Evolutionary conservation across 495 filamentous ascomycete species (phyloP).

Genomic region (Tetracladium marchalianum): DNA sequence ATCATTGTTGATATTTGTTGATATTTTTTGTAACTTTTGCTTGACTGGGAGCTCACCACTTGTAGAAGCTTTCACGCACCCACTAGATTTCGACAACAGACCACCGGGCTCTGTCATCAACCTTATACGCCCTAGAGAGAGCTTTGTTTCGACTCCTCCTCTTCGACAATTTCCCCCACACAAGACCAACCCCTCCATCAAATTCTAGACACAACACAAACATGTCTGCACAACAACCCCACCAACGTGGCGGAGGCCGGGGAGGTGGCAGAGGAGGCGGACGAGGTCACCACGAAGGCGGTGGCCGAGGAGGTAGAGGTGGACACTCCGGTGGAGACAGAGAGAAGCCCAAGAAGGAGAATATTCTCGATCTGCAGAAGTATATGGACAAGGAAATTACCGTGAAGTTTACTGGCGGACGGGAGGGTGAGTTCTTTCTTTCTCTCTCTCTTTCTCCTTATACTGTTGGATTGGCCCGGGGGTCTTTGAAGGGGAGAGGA

Average conservation of each 20-base stretch:
- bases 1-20: too few species aligned
- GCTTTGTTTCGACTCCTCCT: too few species aligned
- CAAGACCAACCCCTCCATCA: too few species aligned
- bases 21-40: too few species aligned
- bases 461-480: not conserved
- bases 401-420: slow-evolving; percentile 92
- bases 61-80: too few species aligned
- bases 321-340: slow-evolving; percentile 31
- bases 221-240: not conserved
- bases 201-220: too few species aligned
- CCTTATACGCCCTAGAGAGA: too few species aligned
- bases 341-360: slow-evolving; percentile 92
- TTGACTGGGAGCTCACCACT: too few species aligned
- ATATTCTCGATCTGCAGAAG: slow-evolving; percentile 88
- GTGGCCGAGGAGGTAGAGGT: slow-evolving; percentile 38
- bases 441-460: not conserved
- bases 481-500: not conserved
- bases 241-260: slow-evolving; percentile 14
- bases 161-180: too few species aligned
- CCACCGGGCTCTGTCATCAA: too few species aligned
- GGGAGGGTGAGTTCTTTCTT: slow-evolving; percentile 56
- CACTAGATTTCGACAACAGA: too few species aligned
- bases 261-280: slow-evolving; percentile 21
- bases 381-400: slow-evolving; percentile 93
- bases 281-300: slow-evolving; percentile 26